Evolutionary conservation across 2,329 filamentous ascomycete species (phyloP), one percentile per base, ranked within the genome.

Genomic region (Rhinocladiella similis): DNA sequence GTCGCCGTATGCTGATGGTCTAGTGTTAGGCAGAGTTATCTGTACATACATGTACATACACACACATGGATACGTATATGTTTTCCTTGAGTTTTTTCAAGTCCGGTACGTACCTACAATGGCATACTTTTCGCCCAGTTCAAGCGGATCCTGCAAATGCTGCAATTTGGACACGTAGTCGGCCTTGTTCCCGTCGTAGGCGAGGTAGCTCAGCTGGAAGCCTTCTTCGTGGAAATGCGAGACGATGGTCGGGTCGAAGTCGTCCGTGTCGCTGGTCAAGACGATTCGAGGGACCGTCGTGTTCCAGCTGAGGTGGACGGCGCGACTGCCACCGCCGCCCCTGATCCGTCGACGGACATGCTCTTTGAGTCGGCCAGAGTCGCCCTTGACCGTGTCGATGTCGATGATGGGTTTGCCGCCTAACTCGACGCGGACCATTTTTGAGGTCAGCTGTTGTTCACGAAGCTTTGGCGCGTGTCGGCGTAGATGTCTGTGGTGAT

Each of bases 1-100:
- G 50, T 84, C 79, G 9, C 83, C 84, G 63, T 82, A 87, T 16
- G 84, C 84, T 86, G 60, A 19, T n/a, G n/a, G n/a, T n/a, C n/a
- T n/a, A n/a, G n/a, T n/a, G n/a, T n/a, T n/a, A n/a, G n/a, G n/a
- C n/a, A n/a, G n/a, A n/a, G n/a, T n/a, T n/a, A n/a, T n/a, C n/a
- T n/a, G n/a, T n/a, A n/a, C n/a, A n/a, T n/a, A n/a, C n/a, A n/a
- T n/a, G n/a, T n/a, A n/a, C n/a, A n/a, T n/a, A n/a, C n/a, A n/a
- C n/a, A n/a, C n/a, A n/a, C n/a, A n/a, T n/a, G n/a, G n/a, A n/a
- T n/a, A n/a, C n/a, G n/a, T n/a, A n/a, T n/a, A n/a, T n/a, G n/a
- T n/a, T n/a, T n/a, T n/a, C 25, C 4, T 27, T 27, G 25, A 3
- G 25, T 27, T 27, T 39, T 13, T 20, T 41, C 18, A 13, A 20